Base-by-base conservation (phyloP, 1,284 basidiomycete genomes). In the Apiotrichum brassicae region DNA sequence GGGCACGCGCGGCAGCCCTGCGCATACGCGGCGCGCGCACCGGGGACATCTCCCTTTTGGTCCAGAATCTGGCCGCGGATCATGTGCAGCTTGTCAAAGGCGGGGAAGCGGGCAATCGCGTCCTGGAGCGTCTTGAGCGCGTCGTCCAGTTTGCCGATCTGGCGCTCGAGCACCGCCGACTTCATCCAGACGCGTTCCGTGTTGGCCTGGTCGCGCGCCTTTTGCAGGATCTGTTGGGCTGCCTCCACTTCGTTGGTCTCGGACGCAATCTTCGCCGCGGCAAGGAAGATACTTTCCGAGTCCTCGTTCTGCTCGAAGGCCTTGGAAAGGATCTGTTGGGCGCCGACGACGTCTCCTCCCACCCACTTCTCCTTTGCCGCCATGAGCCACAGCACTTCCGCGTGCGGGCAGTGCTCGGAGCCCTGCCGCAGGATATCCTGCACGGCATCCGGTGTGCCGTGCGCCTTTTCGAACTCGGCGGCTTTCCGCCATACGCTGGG, bases 171-270 rank as follows among this genome's bases (percentile, higher is more conserved):
- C 1, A 91, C 86, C 1, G 87, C 92, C 6, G 87, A 91, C 72
- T 98, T 98, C 87, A 97, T 89, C 94, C 94, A 98, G 48, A 93
- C 92, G 68, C 91, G 76, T 61, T 92, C 85, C 0, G 92, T 94
- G 62, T 89, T 86, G 0, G 93, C 92, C 22, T 94, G 87, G 13
- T 81, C 83, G 48, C 93, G 78, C 7, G 94, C 94, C 56, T 93
- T 84, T 47, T 86, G 81, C 51, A 97, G 78, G 48, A 99, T 75
- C 71, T 91, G 84, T 49, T 83, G 77, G 0, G 94, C 94, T 12
- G 89, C 91, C 16, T 78, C 82, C 52, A 87, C 77, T 66, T 97
- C 87, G 1, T 87, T 87, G 54, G 93, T 94, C 76, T 95, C 90
- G 0, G 91, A 86, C 63, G 97, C 94, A 8, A 97, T 78, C 74